A percentile compares a stretch with the other conserved stretches of the same genome.
Conservation (phyloP, 1,284 basidiomycete species). For the Sphagnurus paluster region DNA sequence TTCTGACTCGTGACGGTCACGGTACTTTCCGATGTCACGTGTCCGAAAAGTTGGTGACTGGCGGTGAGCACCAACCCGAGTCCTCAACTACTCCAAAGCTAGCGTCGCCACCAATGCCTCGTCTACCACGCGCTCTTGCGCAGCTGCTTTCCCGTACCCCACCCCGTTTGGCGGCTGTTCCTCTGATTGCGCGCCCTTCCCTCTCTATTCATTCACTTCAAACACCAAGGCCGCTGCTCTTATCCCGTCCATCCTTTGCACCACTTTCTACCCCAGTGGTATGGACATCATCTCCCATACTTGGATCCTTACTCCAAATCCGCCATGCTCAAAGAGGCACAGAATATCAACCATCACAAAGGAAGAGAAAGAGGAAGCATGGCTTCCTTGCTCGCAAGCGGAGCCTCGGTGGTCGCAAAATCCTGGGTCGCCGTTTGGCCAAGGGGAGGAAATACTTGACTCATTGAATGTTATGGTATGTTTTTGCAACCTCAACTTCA, state of each 20-base stretch:
- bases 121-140: conserved; percentile 28
- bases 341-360: conserved; percentile 88
- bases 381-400: conserved; percentile 79
- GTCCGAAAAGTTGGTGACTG: conserved; percentile 9
- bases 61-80: neutral
- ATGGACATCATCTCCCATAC: conserved; percentile 30
- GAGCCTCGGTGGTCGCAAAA: conserved; percentile 63
- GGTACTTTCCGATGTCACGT: conserved; percentile 18
- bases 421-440: conserved; percentile 53
- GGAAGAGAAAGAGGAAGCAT: conserved; percentile 86
- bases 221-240: conserved; percentile 17
- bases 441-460: conserved; percentile 64
- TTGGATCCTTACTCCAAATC: conserved; percentile 41
- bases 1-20: conserved; percentile 19
- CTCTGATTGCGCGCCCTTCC: conserved; percentile 16
- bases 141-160: conserved; percentile 27
- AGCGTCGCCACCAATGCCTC: conserved; percentile 27
- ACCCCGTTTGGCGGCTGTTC: conserved; percentile 18
- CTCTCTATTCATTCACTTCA: conserved; percentile 19
- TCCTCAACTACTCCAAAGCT: neutral
- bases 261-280: conserved; percentile 19
- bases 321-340: conserved; percentile 58
- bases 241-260: conserved; percentile 17
- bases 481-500: no score
- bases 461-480: conserved; percentile 36